Evolutionary conservation across 371 early-diverging fungal genomes (phyloP).

Genomic region (Rhizomucor pusillus): DNA sequence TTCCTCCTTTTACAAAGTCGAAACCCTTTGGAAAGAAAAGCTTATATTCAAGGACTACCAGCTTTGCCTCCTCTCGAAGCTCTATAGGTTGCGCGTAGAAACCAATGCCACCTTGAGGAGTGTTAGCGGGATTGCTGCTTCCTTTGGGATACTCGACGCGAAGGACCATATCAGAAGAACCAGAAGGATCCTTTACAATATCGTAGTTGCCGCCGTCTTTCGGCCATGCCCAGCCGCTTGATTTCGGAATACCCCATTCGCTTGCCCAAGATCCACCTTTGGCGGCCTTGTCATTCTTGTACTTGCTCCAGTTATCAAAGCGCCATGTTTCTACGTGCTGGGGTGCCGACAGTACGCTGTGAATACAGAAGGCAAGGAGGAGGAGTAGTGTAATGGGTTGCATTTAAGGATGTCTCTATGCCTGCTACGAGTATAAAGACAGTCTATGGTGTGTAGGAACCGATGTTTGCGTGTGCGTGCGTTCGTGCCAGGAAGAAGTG

Average conservation of each 20-base stretch:
- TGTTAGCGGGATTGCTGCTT: conserved; percentile 38
- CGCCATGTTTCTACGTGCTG: too few species aligned
- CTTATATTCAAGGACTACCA: conserved; percentile 41
- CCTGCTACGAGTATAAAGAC: too few species aligned
- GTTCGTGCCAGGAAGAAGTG: too few species aligned
- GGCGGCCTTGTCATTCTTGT: conserved; percentile 10
- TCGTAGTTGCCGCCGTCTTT: conserved; percentile 22
- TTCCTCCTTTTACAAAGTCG: conserved; percentile 50
- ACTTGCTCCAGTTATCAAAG: conserved; percentile 21
- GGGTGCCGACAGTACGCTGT: too few species aligned
- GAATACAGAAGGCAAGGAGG: too few species aligned
- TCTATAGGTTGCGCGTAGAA: conserved; percentile 48
- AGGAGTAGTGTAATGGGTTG: too few species aligned
- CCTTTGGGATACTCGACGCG: conserved; percentile 39
- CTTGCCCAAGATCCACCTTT: conserved; percentile 8
- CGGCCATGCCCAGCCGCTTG: conserved; percentile 25
- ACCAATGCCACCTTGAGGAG: conserved; percentile 47
- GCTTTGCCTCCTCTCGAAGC: conserved; percentile 21
- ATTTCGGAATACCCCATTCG: conserved; percentile 20
- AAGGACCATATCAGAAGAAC: conserved; percentile 20
- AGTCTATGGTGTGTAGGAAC: too few species aligned
- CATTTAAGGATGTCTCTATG: too few species aligned
- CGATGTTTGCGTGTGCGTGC: too few species aligned
- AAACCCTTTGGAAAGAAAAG: conserved; percentile 53
- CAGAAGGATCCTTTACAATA: conserved; percentile 39